These are phyloP conservation scores for Omphalea diandra DNA, from an alignment of 441 rosid genomes.

Conservation along the genomic window DNA sequence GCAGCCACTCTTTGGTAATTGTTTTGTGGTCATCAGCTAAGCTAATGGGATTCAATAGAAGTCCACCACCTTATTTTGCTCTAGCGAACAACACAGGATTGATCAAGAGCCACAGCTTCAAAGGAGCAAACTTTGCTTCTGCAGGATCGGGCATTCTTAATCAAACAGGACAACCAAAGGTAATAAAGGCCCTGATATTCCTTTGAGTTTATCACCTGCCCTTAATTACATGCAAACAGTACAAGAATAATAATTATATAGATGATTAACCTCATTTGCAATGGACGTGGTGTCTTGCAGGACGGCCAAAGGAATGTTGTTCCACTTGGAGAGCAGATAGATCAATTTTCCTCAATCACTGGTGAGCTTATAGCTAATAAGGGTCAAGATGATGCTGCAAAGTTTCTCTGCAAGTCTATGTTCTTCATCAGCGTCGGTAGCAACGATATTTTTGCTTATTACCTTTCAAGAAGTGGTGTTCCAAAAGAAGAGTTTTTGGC, in stretches of 20 bases:
- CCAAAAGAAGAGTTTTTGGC: constrained; percentile 35
- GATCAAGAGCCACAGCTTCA: constrained; percentile 29
- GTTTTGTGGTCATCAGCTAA: constrained; percentile 34
- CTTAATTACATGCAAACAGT: too few relatives aligned
- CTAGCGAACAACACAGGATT: constrained; percentile 25
- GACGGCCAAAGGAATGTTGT: constrained; percentile 28
- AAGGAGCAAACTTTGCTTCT: constrained; percentile 53
- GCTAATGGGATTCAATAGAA: constrained; percentile 39
- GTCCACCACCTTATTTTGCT: constrained; percentile 44
- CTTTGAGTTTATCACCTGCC: too few relatives aligned
- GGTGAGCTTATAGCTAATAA: constrained; percentile 20
- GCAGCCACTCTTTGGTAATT: background rate
- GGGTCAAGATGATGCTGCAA: constrained; percentile 27
- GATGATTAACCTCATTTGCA: too few relatives aligned
- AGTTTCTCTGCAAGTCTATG: constrained; percentile 34
- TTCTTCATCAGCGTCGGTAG: constrained; percentile 55
- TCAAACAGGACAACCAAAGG: constrained; percentile 36
- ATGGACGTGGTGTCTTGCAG: too few relatives aligned
- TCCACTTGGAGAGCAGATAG: constrained; percentile 37
- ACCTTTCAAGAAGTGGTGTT: constrained; percentile 24
- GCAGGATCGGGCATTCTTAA: constrained; percentile 54
- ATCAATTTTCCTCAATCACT: constrained; percentile 30
- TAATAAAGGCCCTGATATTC: too few relatives aligned
- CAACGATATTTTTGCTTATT: constrained; percentile 45
- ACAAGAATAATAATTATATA: too few relatives aligned